phyloP scores from a whole-genome alignment of 2,329 filamentous ascomycete genomes.

The Aspergillus spinulosporus region DNA sequence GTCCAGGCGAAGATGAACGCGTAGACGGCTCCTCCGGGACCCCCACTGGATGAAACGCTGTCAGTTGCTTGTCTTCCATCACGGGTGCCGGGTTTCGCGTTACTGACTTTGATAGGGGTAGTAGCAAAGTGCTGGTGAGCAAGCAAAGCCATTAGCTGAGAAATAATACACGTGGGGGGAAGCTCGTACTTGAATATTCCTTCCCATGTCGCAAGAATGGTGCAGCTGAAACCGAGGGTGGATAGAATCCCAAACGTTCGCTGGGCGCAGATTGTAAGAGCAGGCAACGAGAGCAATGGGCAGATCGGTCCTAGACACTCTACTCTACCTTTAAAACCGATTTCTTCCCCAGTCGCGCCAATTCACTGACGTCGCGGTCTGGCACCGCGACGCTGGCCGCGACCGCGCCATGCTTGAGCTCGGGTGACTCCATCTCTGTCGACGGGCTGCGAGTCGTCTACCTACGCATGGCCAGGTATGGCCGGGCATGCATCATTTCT shows the following conservation, averaged over 20 bases:
- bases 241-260: constrained; percentile 25
- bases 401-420: too few relatives aligned
- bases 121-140: constrained; percentile 10
- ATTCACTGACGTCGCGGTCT: neutral
- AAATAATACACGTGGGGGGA: constrained; percentile 12
- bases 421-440: too few relatives aligned
- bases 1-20: constrained; percentile 36
- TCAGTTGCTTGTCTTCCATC: too few relatives aligned
- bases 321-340: constrained; percentile 19
- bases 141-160: neutral
- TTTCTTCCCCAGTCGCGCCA: constrained; percentile 25
- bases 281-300: neutral
- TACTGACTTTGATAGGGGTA: constrained; percentile 16
- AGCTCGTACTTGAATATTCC: constrained; percentile 3
- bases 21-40: constrained; percentile 35
- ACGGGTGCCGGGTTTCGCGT: neutral
- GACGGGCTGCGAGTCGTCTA: too few relatives aligned
- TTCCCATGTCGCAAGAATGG: constrained; percentile 27
- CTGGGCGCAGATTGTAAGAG: constrained; percentile 9
- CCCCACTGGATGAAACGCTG: constrained; percentile 26
- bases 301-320: too few relatives aligned
- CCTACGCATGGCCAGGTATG: too few relatives aligned
- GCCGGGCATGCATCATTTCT: too few relatives aligned
- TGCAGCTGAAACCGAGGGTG: constrained; percentile 26
- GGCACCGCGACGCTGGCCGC: too few relatives aligned